Evolutionary conservation across 2,329 filamentous ascomycete genomes (phyloP), one percentile per base, ranked within the genome.

Genomic region (Rhinocladiella similis): DNA sequence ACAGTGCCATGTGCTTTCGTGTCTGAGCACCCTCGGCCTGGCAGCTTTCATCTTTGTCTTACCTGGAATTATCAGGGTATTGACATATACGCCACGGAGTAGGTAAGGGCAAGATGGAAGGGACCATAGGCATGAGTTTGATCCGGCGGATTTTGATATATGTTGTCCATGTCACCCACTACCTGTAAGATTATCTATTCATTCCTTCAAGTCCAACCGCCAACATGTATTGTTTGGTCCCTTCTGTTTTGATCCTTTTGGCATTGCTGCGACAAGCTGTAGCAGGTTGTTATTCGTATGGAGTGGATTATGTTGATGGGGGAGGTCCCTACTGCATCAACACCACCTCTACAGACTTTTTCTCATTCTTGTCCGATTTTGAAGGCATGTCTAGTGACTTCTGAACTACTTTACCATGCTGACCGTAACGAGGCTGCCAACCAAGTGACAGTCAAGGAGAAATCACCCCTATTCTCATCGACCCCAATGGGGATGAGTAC

Each of bases 311-410:
- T 36, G 54, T 63, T 6, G 53, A 65, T 51, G 59, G 54, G 6
- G 59, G 59, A 35, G 63, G 61, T 16, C 60, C 61, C 7, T 65
- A 65, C 47, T 65, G 61, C 25, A 55, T 65, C 42, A 60, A 65
- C 45, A 62, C 63, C 18, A 58, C 55, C 16, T 60, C 57, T 16
- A 53, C 53, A 13, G 59, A 63, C 25, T 63, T 50, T 46, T 65
- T 65, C 43, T 56, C 55, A 7, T 65, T 65, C 36, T 61, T 59
- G 12, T 63, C 56, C 19, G 49, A 59, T 20, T 65, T 63, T 43
- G 36, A 49, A 39, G 63, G 62, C 62, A 49, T 22, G 51, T 22
- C 5, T n/a, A 22, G 22, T 29, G 20, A 25, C 22, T 38, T 9
- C 5, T 2, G 14, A 48, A 2, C n/a, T 10, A 14, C n/a, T 14